Base-by-base conservation (phyloP, 83 land plant genomes). In the Thuja plicata region DNA sequence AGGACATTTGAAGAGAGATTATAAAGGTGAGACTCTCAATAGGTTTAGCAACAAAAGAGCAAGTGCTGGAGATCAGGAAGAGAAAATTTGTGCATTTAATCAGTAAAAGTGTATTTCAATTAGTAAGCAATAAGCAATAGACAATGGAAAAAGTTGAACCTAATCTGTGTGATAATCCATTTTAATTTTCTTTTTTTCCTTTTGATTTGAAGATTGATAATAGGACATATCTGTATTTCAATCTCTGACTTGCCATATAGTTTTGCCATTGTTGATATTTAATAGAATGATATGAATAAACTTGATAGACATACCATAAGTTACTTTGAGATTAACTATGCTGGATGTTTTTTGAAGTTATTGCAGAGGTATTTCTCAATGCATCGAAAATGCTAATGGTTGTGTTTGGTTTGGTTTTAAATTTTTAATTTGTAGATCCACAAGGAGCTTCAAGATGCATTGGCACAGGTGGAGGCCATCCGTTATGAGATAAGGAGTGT, bases 391-490 rank as follows among this genome's bases (percentile, higher is more conserved):
- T 83, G 85, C 34, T 83, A 45, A 45, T 45, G 30, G 30, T 46
- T 83, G 16, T 45, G 85, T n/a, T 27, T 48, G 43, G 55, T 24
- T 83, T 83, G 73, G 40, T 87, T n/a, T 32, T n/a, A 52, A 40
- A 19, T 48, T 89, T 15, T 17, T n/a, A 50, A 40, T 30, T 62
- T 89, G 52, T 88, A 95, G 96, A 94, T 95, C 3, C 94, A 93
- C 90, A 95, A 95, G 84, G 97, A 95, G 88, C 92, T 95, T 37
- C 94, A 92, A 86, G 95, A 95, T 50, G 88, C 94, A 57, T 91
- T 95, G 91, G 92, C 94, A 77, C 95, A 94, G 79, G 76, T 95
- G 37, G 95, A 95, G 10, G 95, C 96, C 37, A 94, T 95, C n/a
- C 94, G 95, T n/a, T 88, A 95, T 92, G 96, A 95, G 90, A 91